Percentiles rank a stretch among this genome's conserved stretches.
These are phyloP conservation scores for Neofusicoccum sp. DNA, from an alignment of 2,329 filamentous ascomycete genomes.

Conservation along the genomic window DNA sequence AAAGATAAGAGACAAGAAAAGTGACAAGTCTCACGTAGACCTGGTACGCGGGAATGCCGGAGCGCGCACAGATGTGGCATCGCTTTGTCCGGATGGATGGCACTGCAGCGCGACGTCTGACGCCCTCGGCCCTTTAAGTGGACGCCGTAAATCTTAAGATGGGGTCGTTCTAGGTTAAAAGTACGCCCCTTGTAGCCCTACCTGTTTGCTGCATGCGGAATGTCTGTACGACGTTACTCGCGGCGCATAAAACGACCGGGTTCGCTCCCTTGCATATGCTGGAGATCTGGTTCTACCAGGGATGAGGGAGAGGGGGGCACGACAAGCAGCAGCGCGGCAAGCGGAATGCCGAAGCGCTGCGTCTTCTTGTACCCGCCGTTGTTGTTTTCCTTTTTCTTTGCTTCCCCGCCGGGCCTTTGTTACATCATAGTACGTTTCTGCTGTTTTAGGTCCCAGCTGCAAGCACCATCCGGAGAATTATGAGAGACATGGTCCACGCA, in stretches of 20 bases:
- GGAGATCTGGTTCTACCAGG: background rate
- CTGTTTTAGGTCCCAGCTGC: background rate
- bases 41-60: background rate
- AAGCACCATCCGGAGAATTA: background rate
- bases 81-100: too few relatives aligned
- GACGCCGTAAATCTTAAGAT: too few relatives aligned
- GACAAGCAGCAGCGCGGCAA: too few relatives aligned
- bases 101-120: too few relatives aligned
- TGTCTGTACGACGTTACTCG: background rate
- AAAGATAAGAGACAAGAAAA: background rate
- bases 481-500: background rate
- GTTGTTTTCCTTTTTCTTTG: background rate
- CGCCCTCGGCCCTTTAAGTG: too few relatives aligned
- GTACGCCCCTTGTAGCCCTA: too few relatives aligned
- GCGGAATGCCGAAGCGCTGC: background rate
- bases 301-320: background rate
- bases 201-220: background rate
- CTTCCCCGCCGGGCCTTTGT: too few relatives aligned
- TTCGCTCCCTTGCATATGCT: background rate
- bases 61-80: too few relatives aligned
- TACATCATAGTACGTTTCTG: background rate
- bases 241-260: background rate
- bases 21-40: background rate
- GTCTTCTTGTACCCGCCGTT: background rate
- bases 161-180: too few relatives aligned